Percentiles rank a stretch among this genome's conserved stretches.
Conservation (phyloP, 306 rosid genomes). For the cucumber (Cucumis sativus) region DNA sequence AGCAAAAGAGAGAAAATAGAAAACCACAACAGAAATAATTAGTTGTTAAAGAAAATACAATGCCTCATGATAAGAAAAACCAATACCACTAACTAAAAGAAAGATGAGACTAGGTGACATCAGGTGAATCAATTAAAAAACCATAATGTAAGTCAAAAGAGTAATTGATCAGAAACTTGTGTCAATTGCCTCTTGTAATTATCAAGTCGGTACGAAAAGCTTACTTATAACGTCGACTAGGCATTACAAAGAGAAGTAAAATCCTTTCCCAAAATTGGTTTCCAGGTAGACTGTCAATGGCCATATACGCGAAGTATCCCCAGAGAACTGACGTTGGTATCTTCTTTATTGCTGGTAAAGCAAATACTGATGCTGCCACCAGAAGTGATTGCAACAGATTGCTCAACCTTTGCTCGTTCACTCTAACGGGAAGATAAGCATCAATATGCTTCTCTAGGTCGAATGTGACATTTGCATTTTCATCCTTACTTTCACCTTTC, state of each 20-base stretch:
- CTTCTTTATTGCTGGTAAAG: constrained; percentile 57
- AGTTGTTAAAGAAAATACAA: neutral
- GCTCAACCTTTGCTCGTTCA: constrained; percentile 86
- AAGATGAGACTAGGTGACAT: neutral
- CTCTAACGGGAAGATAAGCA: constrained; percentile 57
- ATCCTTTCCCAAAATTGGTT: constrained; percentile 86
- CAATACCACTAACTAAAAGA: neutral
- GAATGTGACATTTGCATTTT: constrained; percentile 22
- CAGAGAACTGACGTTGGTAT: constrained; percentile 83
- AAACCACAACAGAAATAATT: neutral
- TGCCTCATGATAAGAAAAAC: neutral
- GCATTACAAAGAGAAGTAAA: constrained; percentile 50
- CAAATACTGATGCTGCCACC: constrained; percentile 63
- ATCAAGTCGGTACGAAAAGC: constrained; percentile 7
- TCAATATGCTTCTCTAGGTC: constrained; percentile 82
- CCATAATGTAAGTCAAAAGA: neutral
- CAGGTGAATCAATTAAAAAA: neutral
- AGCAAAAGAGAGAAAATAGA: constrained; percentile 2
- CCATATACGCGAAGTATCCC: constrained; percentile 93
- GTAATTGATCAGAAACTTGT: neutral
- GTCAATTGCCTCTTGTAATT: neutral
- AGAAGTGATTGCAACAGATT: constrained; percentile 67
- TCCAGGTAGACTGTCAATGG: constrained; percentile 90
- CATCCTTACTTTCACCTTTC: constrained; percentile 28
- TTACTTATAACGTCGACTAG: constrained; percentile 64